Evolutionary conservation across 176 grass and related monocot genomes (phyloP).

Genomic region (Ensete ventricosum): DNA sequence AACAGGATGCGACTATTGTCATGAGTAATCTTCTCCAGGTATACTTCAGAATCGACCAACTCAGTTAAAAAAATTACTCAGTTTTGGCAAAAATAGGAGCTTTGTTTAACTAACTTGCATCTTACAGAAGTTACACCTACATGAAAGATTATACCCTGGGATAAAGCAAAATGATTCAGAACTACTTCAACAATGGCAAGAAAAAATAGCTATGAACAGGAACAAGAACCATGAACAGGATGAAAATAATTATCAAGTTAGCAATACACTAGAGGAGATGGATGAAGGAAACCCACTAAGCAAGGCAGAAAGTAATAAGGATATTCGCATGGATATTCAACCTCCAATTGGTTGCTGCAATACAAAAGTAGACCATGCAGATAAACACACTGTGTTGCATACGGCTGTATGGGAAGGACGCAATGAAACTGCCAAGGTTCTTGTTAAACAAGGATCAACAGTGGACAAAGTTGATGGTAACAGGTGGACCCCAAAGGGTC

Average conservation of each 20-base stretch:
- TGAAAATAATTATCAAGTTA: neutral
- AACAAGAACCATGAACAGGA: neutral
- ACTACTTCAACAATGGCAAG: slow-evolving; percentile 7
- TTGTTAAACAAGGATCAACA: neutral
- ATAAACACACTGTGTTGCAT: neutral
- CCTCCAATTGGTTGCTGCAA: neutral
- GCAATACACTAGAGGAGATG: neutral
- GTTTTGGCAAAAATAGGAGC: neutral
- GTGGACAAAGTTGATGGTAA: neutral
- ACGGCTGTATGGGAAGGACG: neutral
- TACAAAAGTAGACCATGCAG: neutral
- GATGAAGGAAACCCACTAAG: neutral
- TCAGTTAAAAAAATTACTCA: neutral
- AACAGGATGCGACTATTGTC: slow-evolving; percentile 8
- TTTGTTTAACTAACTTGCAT: neutral
- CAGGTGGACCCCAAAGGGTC: neutral
- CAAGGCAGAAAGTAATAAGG: neutral
- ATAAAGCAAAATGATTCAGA: neutral
- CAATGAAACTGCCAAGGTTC: neutral
- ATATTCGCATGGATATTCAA: neutral
- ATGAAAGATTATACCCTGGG: slow-evolving; percentile 7
- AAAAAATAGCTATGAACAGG: neutral
- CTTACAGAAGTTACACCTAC: slow-evolving; percentile 21
- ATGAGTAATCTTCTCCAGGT: slow-evolving; percentile 24
- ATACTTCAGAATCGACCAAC: neutral